Conservation (phyloP, 2,329 filamentous ascomycete genomes). For the Chaetomium olivaceum region DNA sequence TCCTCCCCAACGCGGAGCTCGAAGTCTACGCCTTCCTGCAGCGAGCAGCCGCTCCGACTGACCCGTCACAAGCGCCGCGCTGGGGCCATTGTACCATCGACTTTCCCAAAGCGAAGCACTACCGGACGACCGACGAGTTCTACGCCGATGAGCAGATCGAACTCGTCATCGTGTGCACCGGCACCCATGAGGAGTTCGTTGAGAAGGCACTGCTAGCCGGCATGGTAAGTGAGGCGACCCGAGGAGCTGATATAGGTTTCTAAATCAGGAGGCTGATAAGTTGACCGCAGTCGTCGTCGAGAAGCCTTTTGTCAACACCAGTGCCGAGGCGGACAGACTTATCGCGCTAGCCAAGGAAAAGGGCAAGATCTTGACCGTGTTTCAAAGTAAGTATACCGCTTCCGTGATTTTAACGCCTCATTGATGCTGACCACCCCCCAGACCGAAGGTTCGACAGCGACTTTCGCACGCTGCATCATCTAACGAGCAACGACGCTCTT, state of each 20-base stretch:
- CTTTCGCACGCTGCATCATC: conserved; percentile 60
- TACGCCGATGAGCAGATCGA: conserved; percentile 59
- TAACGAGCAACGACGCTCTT: conserved; percentile 54
- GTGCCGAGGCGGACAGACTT: conserved; percentile 57
- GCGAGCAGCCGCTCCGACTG: conserved; percentile 40
- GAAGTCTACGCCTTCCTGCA: conserved; percentile 51
- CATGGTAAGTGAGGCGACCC: conserved; percentile 51
- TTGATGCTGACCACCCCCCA: conserved; percentile 5
- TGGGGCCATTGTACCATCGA: conserved; percentile 52
- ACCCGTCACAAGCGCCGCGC: conserved; percentile 7
- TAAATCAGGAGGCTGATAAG: no score
- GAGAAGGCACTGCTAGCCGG: conserved; percentile 56
- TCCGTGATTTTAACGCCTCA: neutral
- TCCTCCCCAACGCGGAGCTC: conserved; percentile 48
- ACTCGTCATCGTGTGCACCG: conserved; percentile 62
- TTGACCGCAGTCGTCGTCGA: conserved; percentile 58
- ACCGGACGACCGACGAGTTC: conserved; percentile 59
- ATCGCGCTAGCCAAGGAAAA: conserved; percentile 49
- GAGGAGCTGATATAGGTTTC: no score
- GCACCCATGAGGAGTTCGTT: conserved; percentile 56
- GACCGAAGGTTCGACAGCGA: conserved; percentile 57
- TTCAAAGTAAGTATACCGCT: conserved; percentile 49
- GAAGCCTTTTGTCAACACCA: conserved; percentile 65
- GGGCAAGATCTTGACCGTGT: conserved; percentile 52
- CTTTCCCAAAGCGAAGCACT: conserved; percentile 53